Conservation (phyloP, 2,329 filamentous ascomycete species). For the Aquanectria penicillioides region DNA sequence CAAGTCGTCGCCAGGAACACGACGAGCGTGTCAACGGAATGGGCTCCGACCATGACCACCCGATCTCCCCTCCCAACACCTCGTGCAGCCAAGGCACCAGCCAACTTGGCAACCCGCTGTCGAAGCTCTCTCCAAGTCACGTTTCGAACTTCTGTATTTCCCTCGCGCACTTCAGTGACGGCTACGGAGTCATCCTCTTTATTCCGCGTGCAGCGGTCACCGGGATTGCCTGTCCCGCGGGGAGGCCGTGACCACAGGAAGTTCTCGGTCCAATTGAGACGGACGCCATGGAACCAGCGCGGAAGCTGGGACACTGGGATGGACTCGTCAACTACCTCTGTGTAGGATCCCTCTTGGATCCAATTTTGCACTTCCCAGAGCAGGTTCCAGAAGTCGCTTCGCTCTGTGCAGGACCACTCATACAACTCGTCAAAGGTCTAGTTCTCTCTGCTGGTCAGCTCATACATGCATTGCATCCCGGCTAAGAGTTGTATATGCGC, state of each 20-base stretch:
- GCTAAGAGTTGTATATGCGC: not conserved
- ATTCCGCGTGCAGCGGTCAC: constrained; percentile 59
- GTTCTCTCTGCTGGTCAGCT: constrained; percentile 52
- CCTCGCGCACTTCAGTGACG: constrained; percentile 78
- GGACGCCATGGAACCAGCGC: constrained; percentile 79
- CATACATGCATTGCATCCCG: not conserved
- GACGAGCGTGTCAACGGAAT: constrained; percentile 77
- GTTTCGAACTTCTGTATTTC: constrained; percentile 63
- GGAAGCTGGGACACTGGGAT: constrained; percentile 77
- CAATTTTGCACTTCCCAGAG: constrained; percentile 69
- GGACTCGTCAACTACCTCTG: constrained; percentile 72
- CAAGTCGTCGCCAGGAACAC: constrained; percentile 76
- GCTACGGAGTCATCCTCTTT: constrained; percentile 80
- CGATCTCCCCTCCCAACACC: constrained; percentile 79
- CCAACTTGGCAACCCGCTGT: constrained; percentile 64
- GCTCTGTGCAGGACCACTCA: constrained; percentile 71
- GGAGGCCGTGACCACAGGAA: constrained; percentile 69
- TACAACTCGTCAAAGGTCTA: constrained; percentile 77
- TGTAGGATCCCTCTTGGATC: constrained; percentile 71
- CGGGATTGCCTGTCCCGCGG: constrained; percentile 52
- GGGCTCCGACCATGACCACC: constrained; percentile 78
- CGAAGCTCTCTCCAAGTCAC: constrained; percentile 77
- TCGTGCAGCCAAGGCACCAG: constrained; percentile 71
- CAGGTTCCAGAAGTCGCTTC: constrained; percentile 72
- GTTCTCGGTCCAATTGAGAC: constrained; percentile 84